These are phyloP conservation scores for Actinidia chinensis DNA, from an alignment of 179 eudicot genomes.

Conservation along the genomic window DNA sequence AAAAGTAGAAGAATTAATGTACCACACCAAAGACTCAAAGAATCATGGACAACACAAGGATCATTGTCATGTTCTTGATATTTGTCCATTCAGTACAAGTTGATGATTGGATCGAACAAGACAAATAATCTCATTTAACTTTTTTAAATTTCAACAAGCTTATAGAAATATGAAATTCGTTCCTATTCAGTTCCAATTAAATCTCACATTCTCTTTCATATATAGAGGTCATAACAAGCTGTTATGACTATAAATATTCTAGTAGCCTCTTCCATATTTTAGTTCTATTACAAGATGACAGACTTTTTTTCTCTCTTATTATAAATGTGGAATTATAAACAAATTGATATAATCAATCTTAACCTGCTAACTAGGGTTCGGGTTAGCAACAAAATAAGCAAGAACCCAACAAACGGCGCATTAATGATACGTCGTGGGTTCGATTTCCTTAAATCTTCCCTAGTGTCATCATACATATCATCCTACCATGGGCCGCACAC, in stretches of 20 bases:
- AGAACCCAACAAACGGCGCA: constrained; percentile 92
- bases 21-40: too few relatives aligned
- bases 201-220: not conserved
- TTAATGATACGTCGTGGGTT: constrained; percentile 93
- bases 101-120: too few relatives aligned
- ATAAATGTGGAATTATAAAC: not conserved
- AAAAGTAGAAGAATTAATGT: too few relatives aligned
- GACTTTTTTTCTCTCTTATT: constrained; percentile 27
- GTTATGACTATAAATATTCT: not conserved
- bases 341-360: constrained; percentile 3
- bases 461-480: constrained; percentile 62
- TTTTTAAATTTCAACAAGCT: not conserved
- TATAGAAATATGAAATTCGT: not conserved
- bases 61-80: too few relatives aligned
- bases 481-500: constrained; percentile 90
- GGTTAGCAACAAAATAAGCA: constrained; percentile 71
- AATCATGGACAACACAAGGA: too few relatives aligned
- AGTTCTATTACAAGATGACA: constrained; percentile 52
- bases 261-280: constrained; percentile 5
- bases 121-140: not conserved
- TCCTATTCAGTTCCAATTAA: not conserved
- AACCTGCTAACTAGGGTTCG: constrained; percentile 28
- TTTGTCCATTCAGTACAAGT: too few relatives aligned
- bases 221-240: not conserved
- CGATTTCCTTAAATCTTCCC: constrained; percentile 78